phyloP scores from a whole-genome alignment of 306 rosid species.

The Lathyrus tuberosus region DNA sequence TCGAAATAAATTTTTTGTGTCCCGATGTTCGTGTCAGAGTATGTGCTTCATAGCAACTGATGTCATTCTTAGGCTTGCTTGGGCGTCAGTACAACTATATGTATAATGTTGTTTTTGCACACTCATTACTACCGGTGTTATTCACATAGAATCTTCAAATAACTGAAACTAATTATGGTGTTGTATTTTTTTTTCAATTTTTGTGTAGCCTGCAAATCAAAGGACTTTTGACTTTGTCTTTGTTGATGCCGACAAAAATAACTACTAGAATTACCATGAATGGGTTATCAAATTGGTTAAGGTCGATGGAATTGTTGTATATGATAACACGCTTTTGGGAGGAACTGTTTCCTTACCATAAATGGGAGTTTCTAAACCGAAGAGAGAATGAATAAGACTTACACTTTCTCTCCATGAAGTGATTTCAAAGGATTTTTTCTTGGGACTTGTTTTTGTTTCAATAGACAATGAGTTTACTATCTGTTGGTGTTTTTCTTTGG shows the following conservation, averaged over 20 bases:
- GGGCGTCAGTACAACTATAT: too few relatives aligned
- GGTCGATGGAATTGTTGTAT: constrained; percentile 54
- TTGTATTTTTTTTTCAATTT: neutral
- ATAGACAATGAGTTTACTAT: too few relatives aligned
- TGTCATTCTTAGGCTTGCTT: too few relatives aligned
- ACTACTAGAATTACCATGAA: constrained; percentile 61
- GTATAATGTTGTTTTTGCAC: too few relatives aligned
- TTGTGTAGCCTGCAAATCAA: constrained; percentile 46
- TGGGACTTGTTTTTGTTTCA: constrained; percentile 46
- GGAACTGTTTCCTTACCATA: constrained; percentile 56
- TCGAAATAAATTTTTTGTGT: too few relatives aligned
- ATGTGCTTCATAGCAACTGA: too few relatives aligned
- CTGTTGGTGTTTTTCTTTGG: too few relatives aligned
- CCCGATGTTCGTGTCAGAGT: too few relatives aligned
- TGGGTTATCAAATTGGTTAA: constrained; percentile 51
- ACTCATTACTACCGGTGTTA: too few relatives aligned
- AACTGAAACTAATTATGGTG: neutral
- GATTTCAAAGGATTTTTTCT: constrained; percentile 47
- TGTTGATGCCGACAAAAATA: constrained; percentile 59
- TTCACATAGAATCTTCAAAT: too few relatives aligned
- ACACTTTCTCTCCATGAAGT: constrained; percentile 47
- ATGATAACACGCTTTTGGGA: constrained; percentile 64
- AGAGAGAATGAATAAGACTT: constrained; percentile 21
- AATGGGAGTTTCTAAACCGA: constrained; percentile 29
- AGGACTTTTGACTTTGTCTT: constrained; percentile 61